These are phyloP conservation scores for Amniculicola lignicola DNA, from an alignment of 495 filamentous ascomycete genomes.

Conservation along the genomic window DNA sequence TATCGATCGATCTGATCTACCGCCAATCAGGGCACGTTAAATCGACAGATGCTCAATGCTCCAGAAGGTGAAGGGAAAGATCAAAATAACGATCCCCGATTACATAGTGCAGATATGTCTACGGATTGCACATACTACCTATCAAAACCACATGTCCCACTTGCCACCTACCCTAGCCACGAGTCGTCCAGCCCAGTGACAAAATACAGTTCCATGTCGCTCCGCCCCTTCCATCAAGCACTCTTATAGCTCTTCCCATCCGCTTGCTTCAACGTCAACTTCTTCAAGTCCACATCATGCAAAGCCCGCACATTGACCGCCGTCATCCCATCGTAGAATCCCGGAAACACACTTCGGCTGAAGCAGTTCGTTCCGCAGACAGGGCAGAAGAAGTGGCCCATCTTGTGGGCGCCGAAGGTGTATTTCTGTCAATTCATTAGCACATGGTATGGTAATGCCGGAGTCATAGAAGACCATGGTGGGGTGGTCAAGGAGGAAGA, in stretches of 20 bases:
- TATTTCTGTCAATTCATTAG: constrained; percentile 34
- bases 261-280: constrained; percentile 20
- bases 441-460: background rate
- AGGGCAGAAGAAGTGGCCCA: constrained; percentile 45
- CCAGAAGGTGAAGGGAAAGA: too few species aligned
- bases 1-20: too few species aligned
- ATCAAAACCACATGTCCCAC: too few species aligned
- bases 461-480: background rate
- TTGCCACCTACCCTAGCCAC: too few species aligned
- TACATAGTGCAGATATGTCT: too few species aligned
- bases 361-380: constrained; percentile 44
- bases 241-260: constrained; percentile 28
- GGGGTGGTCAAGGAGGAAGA: background rate
- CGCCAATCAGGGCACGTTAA: too few species aligned
- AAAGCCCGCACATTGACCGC: constrained; percentile 42
- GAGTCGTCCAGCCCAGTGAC: too few species aligned
- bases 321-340: constrained; percentile 21
- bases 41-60: too few species aligned
- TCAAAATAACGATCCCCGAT: too few species aligned
- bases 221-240: too few species aligned
- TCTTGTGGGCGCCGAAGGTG: constrained; percentile 37
- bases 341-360: constrained; percentile 28
- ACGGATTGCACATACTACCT: too few species aligned
- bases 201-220: too few species aligned
- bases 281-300: constrained; percentile 22